Evolutionary conservation across 345 rosid species (phyloP), one percentile per base, ranked within the genome.

Genomic region (Firmiana major): DNA sequence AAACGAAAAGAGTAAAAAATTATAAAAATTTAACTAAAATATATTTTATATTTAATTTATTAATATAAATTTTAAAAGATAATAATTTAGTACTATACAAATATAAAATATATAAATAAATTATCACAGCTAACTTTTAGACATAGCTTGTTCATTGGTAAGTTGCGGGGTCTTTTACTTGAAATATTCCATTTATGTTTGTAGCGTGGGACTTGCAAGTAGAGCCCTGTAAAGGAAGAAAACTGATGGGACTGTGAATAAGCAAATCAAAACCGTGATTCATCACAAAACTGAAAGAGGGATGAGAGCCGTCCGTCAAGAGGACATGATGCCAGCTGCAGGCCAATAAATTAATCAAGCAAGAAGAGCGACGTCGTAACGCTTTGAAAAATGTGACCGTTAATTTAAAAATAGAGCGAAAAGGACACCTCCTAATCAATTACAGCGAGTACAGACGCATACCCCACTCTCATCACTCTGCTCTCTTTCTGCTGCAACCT

Each of bases 301-400:
- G 34, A 15, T 68, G 49, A 21, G 17, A 42, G 31, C 24, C 31
- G 72, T 67, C 36, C 16, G 43, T 22, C 72, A 43, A 6, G 16
- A 4, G 48, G 10, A 16, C 21, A 34, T 7, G 0, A 4, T 58
- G 63, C 16, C 28, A 10, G 43, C n/a, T 9, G 45, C 68, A 63
- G 7, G 12, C 5, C 11, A 10, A 42, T 12, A n/a, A n/a, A n/a
- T n/a, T n/a, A 13, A 22, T 9, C 9, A 21, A 55, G 34, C 48
- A 3, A 1, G 4, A 7, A 43, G 7, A 34, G 38, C 96, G 91
- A 73, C 91, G 83, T 4, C 72, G 93, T 84, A 7, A 15, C 1
- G 38, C 86, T 73, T 90, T 45, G 81, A 84, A 81, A 85, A 88
- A 88, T 86, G 90, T 89, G 93, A 88, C 98, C 98, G 97, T 90